Evolutionary conservation across 2,329 filamentous ascomycete species (phyloP), one percentile per base, ranked within the genome.

Genomic region (Aspergillus chevalieri): DNA sequence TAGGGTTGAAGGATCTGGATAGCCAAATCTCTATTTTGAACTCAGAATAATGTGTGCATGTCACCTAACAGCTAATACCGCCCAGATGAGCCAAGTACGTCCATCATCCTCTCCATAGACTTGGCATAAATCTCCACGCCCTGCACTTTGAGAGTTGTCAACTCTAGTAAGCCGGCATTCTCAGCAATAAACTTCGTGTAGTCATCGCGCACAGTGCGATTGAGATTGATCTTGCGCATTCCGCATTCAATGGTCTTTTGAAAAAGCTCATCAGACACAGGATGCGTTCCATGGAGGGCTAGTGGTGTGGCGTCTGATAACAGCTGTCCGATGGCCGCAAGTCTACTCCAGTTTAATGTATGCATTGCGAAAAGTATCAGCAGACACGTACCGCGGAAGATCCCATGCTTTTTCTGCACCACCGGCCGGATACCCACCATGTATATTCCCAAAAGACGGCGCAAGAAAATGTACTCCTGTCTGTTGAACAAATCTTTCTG

Each of bases 381-480:
- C 8, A 26, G 8, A 26, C 8, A 8, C 24, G 8, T 52, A 53
- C 50, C 43, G 34, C 6, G 4, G 2, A 24, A 54, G 28, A 30
- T 57, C 46, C 55, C 55, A 57, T 3, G 41, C 24, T 12, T 41
- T 44, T 28, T 57, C 49, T 0, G 53, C 49, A 2, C 55, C 53
- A 5, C 53, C 53, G 26, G 42, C 10, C 4, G 80, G 36, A 15
- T 55, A 57, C 3, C 44, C 48, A 5, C 54, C 54, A 28, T 55
- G 52, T 17, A 57, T 49, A 46, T 57, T 57, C 2, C 54, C 52
- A 44, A 57, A 55, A 1, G 50, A 82, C 0, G 85, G 85, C 1
- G 85, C 85, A 5, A 88, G 71, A 68, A 83, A 84, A 56, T 87
- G 81, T 55, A 87, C 84, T 0, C 83, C 85, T 8, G 83, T 84